Percentiles rank a stretch among this genome's conserved stretches.
Evolutionary conservation across 768 basidiomycete species (phyloP).

Genomic region (Rhizopogon roseolus): DNA sequence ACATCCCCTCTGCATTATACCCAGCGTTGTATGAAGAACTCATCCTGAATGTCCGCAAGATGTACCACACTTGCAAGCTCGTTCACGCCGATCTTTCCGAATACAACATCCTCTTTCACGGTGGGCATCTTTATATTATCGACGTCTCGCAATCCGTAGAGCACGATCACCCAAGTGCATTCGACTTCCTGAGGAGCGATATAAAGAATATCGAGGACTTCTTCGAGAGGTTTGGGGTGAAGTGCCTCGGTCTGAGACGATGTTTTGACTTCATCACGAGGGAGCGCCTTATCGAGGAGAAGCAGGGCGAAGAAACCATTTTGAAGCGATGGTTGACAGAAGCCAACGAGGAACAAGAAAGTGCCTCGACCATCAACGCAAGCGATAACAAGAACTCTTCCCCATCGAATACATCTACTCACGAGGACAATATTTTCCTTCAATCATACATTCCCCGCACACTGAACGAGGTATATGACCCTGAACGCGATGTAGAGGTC

Average conservation of each 20-base stretch:
- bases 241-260: slow-evolving; percentile 70
- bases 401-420: slow-evolving; percentile 25
- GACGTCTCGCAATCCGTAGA: slow-evolving; percentile 99
- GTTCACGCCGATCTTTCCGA: slow-evolving; percentile 98
- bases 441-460: slow-evolving; percentile 90
- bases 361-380: slow-evolving; percentile 8
- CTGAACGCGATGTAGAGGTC: slow-evolving; percentile 85
- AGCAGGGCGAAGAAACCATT: slow-evolving; percentile 18
- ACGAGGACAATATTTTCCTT: slow-evolving; percentile 88
- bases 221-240: slow-evolving; percentile 73
- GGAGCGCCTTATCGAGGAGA: slow-evolving; percentile 36
- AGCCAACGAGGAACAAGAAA: slow-evolving; percentile 17
- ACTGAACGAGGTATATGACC: slow-evolving; percentile 90
- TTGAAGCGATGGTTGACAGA: slow-evolving; percentile 48
- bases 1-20: slow-evolving; percentile 46
- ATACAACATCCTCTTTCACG: slow-evolving; percentile 93
- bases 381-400: slow-evolving; percentile 8
- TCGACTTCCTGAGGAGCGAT: slow-evolving; percentile 92
- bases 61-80: slow-evolving; percentile 88
- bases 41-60: slow-evolving; percentile 69
- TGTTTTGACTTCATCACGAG: slow-evolving; percentile 88
- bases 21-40: slow-evolving; percentile 72
- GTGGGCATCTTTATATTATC: slow-evolving; percentile 83
- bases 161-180: slow-evolving; percentile 94
- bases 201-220: slow-evolving; percentile 92